Conservation (phyloP, 257 asterid species). For the Osmanthus fragrans region DNA sequence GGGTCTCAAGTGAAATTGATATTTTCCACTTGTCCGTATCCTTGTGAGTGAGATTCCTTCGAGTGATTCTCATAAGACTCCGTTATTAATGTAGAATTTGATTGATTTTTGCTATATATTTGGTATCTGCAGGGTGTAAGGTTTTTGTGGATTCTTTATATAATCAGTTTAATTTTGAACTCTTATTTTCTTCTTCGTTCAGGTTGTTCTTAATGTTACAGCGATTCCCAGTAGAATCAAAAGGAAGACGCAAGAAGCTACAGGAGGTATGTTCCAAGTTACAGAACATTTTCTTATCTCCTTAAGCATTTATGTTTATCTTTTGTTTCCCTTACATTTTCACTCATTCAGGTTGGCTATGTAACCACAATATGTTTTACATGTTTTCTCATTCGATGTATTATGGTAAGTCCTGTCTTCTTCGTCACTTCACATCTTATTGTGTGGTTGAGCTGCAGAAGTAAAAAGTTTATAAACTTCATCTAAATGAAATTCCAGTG, state of each 20-base stretch:
- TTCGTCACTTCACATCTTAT: background rate
- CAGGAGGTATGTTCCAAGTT: conserved; percentile 68
- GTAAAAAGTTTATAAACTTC: too few species aligned
- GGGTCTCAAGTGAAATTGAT: background rate
- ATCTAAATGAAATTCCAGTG: background rate
- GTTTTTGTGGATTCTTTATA: background rate
- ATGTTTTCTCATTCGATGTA: conserved; percentile 83
- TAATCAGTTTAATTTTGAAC: background rate
- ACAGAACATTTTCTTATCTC: conserved; percentile 13
- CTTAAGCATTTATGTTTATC: background rate
- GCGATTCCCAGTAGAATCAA: conserved; percentile 93
- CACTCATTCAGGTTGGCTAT: conserved; percentile 82
- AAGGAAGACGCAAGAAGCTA: conserved; percentile 92
- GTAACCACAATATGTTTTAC: conserved; percentile 92
- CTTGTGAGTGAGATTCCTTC: background rate
- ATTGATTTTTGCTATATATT: background rate
- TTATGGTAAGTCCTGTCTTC: conserved; percentile 69
- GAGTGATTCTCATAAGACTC: background rate
- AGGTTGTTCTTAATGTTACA: conserved; percentile 91
- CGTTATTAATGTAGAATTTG: background rate
- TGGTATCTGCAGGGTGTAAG: background rate
- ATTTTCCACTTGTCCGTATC: background rate
- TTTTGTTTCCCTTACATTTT: conserved; percentile 17
- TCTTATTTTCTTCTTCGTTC: conserved; percentile 20
- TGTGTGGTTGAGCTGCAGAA: background rate